Evolutionary conservation across 352 stramenopile species (phyloP), one percentile per base, ranked within the genome.

Genomic region (Phytopythium delawarense): DNA sequence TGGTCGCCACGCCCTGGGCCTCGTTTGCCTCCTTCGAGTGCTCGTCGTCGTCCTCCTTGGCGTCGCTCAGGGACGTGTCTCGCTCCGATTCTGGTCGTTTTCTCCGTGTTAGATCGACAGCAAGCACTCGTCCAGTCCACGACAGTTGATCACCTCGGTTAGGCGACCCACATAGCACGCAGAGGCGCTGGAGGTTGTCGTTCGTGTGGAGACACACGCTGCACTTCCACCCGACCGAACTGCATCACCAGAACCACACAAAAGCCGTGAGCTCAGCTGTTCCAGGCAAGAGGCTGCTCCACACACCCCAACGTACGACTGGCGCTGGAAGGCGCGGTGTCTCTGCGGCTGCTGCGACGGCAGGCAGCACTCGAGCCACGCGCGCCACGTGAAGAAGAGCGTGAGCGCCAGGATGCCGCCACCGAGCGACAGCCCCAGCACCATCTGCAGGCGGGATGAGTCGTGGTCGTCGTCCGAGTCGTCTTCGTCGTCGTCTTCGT

Each of bases 161-260:
- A 18, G 62, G 52, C 16, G 76, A 79, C 25, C 81, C 77, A 20
- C 81, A 90, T 6, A 90, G 61, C 21, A 90, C 69, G 55, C 81
- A 90, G 21, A 64, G 57, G 21, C 45, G 63, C 49, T 87, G 73
- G 7, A 65, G 72, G 18, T 66, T 65, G 53, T 88, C 75, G 55
- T 90, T 90, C 15, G 64, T 61, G 51, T 90, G 81, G 54, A 78
- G 78, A 57, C 81, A 90, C 21, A 87, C 64, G 20, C 66, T 55
- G 39, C 81, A 90, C 53, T 62, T 74, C 78, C 76, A 86, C 20
- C 68, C 72, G n/a, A 63, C 46, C 55, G 72, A 66, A 66, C 77
- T 84, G 59, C 46, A 65, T 2, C 7, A 55, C n/a, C 16, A 30
- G 2, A 51, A 58, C 11, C 15, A 42, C 55, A 20, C 28, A 59